Evolutionary conservation across 805 yeast genomes (phyloP).

Genomic region (Danielozyma ontarioensis): DNA sequence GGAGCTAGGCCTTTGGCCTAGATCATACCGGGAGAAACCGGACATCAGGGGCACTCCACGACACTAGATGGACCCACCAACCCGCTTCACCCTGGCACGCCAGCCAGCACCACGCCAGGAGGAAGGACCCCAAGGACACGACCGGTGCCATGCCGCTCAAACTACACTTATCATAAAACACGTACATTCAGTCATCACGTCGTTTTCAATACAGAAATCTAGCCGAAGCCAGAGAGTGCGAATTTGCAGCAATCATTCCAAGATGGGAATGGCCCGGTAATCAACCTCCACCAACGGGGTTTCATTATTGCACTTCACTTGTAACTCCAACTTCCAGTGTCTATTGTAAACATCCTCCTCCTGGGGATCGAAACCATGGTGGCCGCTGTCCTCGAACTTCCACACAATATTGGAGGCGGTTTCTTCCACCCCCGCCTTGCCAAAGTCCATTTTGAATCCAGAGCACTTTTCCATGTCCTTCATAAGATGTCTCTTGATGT

Average conservation of each 20-base stretch:
- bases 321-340: constrained; percentile 62
- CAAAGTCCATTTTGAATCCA: constrained; percentile 53
- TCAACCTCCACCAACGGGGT: constrained; percentile 65
- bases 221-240: too few species aligned
- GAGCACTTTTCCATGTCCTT: constrained; percentile 58
- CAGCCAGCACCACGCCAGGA: too few species aligned
- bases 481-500: constrained; percentile 64
- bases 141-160: too few species aligned
- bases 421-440: constrained; percentile 43
- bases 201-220: neutral
- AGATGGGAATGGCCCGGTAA: constrained; percentile 49
- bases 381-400: constrained; percentile 56
- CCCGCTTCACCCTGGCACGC: too few species aligned
- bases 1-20: constrained; percentile 5
- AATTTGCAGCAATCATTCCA: constrained; percentile 1
- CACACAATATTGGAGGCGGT: constrained; percentile 51
- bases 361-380: constrained; percentile 49
- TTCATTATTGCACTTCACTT: constrained; percentile 60
- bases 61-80: too few species aligned
- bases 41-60: too few species aligned
- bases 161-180: too few species aligned
- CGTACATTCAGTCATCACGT: neutral
- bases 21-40: too few species aligned
- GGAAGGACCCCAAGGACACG: too few species aligned
- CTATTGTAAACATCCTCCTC: constrained; percentile 42